A percentile compares a stretch with the other conserved stretches of the same genome.
These are phyloP conservation scores for Trichophyton verrucosum DNA, from an alignment of 2,329 filamentous ascomycete species.

Conservation along the genomic window DNA sequence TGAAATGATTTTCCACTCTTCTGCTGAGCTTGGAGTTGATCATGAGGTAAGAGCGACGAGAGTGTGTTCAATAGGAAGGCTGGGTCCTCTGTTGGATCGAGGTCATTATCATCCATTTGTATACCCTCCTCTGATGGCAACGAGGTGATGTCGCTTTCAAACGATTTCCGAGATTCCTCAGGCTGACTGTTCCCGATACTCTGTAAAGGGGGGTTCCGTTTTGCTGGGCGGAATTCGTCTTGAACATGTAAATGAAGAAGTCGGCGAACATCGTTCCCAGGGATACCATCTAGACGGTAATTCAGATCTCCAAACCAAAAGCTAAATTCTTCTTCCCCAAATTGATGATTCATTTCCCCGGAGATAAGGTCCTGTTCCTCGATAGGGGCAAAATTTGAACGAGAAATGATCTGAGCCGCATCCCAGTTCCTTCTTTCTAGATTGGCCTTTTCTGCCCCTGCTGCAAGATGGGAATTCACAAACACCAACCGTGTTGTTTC, in stretches of 20 bases:
- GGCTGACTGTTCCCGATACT: slow-evolving; percentile 11
- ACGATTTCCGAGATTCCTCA: slow-evolving; percentile 5
- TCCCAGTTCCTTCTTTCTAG: slow-evolving; percentile 87
- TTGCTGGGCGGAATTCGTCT: slow-evolving; percentile 14
- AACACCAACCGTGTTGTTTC: slow-evolving; percentile 85
- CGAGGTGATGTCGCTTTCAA: slow-evolving; percentile 7
- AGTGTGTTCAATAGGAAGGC: slow-evolving; percentile 80
- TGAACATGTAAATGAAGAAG: slow-evolving; percentile 60
- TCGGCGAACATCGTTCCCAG: slow-evolving; percentile 78
- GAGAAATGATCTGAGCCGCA: slow-evolving; percentile 59
- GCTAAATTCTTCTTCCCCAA: slow-evolving; percentile 83
- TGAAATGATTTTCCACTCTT: slow-evolving; percentile 67
- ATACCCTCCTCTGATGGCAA: slow-evolving; percentile 10
- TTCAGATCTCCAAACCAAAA: slow-evolving; percentile 98
- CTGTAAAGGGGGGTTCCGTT: not conserved
- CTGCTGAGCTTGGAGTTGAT: slow-evolving; percentile 69
- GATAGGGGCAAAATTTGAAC: slow-evolving; percentile 68
- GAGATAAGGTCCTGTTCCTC: slow-evolving; percentile 49
- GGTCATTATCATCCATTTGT: slow-evolving; percentile 45
- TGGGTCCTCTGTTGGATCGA: slow-evolving; percentile 64
- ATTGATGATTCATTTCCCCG: slow-evolving; percentile 45
- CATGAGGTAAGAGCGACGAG: slow-evolving; percentile 74
- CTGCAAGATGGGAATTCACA: slow-evolving; percentile 81
- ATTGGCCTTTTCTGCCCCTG: slow-evolving; percentile 64
- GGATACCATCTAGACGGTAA: slow-evolving; percentile 77